phyloP scores from a whole-genome alignment of 1,284 basidiomycete species.

The Ceratobasidium theobromae region DNA sequence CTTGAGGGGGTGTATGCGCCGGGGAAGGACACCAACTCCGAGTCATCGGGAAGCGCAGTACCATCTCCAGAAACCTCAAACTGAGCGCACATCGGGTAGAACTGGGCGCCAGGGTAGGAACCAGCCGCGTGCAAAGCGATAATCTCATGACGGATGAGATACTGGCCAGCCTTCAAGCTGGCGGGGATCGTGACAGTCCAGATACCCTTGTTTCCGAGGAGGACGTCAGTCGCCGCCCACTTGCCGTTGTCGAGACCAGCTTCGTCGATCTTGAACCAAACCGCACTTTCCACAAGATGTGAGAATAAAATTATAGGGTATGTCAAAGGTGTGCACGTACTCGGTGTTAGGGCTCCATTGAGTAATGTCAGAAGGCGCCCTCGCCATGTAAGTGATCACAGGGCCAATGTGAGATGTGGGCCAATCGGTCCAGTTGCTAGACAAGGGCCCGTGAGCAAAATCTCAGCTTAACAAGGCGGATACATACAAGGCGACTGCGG shows the following conservation, averaged over 20 bases:
- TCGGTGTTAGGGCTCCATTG: slow-evolving; percentile 49
- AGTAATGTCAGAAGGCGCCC: slow-evolving; percentile 48
- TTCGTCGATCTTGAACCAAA: slow-evolving; percentile 55
- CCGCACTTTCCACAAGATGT: slow-evolving; percentile 40
- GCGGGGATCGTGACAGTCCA: slow-evolving; percentile 53
- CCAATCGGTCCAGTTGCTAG: slow-evolving; percentile 28
- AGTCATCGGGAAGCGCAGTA: slow-evolving; percentile 45
- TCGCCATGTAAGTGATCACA: slow-evolving; percentile 54
- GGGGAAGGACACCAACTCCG: slow-evolving; percentile 55
- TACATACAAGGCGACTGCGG: slow-evolving; percentile 40
- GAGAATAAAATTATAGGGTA: neutral
- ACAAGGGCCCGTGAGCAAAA: slow-evolving; percentile 45
- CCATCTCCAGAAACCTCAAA: slow-evolving; percentile 55
- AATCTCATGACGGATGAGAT: slow-evolving; percentile 53
- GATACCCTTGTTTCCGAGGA: slow-evolving; percentile 47
- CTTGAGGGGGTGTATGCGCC: slow-evolving; percentile 52
- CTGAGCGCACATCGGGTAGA: slow-evolving; percentile 51
- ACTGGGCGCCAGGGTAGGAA: slow-evolving; percentile 45
- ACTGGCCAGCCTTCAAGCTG: slow-evolving; percentile 51
- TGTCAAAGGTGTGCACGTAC: slow-evolving; percentile 40
- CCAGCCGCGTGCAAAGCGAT: slow-evolving; percentile 46
- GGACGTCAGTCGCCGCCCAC: slow-evolving; percentile 50
- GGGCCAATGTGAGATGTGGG: slow-evolving; percentile 43
- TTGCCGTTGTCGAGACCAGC: slow-evolving; percentile 50
- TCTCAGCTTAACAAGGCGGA: slow-evolving; percentile 48